Conservation (phyloP, 129 eudicot genomes). For the Smallanthus sonchifolius region DNA sequence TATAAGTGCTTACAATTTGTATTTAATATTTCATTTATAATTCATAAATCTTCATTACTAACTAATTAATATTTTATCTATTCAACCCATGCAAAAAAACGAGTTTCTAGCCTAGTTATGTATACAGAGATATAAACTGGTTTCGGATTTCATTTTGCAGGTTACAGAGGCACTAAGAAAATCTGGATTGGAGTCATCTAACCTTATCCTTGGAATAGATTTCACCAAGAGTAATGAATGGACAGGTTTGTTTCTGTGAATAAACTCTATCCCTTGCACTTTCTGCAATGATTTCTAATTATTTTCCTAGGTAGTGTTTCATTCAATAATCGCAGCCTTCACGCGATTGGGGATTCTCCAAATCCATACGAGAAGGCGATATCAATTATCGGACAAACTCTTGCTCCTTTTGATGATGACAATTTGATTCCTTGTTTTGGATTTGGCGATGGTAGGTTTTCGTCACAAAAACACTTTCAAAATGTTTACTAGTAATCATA, state of each 20-base stretch:
- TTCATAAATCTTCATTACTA: too few relatives aligned
- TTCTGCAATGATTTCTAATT: background rate
- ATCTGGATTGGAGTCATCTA: conserved; percentile 79
- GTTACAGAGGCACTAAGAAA: conserved; percentile 67
- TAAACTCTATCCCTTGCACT: background rate
- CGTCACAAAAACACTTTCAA: background rate
- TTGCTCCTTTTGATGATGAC: conserved; percentile 82
- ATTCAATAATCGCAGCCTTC: conserved; percentile 67
- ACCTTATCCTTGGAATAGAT: conserved; percentile 71
- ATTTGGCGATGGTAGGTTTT: conserved; percentile 65
- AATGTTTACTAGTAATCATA: background rate
- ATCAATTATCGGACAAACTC: conserved; percentile 62
- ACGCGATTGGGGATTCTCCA: conserved; percentile 51
- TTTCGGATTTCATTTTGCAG: conserved; percentile 27
- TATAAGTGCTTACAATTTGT: too few relatives aligned
- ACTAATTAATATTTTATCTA: too few relatives aligned
- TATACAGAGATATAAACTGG: background rate
- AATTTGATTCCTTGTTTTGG: conserved; percentile 82
- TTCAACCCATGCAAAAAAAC: too few relatives aligned
- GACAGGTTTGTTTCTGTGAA: conserved; percentile 54
- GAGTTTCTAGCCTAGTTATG: too few relatives aligned
- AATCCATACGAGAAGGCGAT: conserved; percentile 82
- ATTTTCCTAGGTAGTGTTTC: conserved; percentile 48
- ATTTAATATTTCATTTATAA: too few relatives aligned
- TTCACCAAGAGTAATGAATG: conserved; percentile 85